Base-by-base conservation (phyloP, 2,329 filamentous ascomycete species). In the Hypoxylon sp. region DNA sequence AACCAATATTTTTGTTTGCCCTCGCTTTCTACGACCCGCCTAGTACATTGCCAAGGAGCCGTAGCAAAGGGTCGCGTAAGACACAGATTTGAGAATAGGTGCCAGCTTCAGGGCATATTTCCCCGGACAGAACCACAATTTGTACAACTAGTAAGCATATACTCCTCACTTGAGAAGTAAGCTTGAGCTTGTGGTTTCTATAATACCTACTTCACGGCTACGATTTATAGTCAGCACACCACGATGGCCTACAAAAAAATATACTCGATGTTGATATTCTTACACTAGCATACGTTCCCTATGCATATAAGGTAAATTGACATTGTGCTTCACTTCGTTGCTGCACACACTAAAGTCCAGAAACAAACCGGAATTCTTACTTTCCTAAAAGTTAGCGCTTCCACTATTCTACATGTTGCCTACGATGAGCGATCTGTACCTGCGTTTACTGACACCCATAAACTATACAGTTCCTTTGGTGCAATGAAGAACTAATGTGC, bases 1-100 rank as follows among this genome's bases (percentile, higher is more conserved):
- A 28, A 19, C 7, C 7, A 36, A 10, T 23, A 38, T 51, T 51
- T 51, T 6, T 68, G 66, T 69, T 69, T 70, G 68, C 60, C 2
- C 60, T 64, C 19, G 14, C 9, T 41, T 38, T 61, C 64, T 70
- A 69, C 64, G 70, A 55, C 65, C 63, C 32, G 62, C 64, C 66
- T 64, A 60, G 67, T 21, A 19, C 30, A 30, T 13, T 14, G 53
- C 41, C 14, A 57, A 48, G 45, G 14, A 11, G 21, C 45, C 57
- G 45, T 60, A 53, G 67, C 25, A 32, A 64, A 41, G 17, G 14
- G 11, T 38, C 13, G 25, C 36, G 59, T 56, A 38, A 52, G 32
- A 62, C 60, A 25, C 46, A 23, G 17, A 19, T 30, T 28, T 28
- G 17, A 17, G 45, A 23, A 17, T 45, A 30, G 23, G 7, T 30